These are phyloP conservation scores for Lactarius deliciosus DNA, from an alignment of 768 basidiomycete genomes.

Conservation along the genomic window DNA sequence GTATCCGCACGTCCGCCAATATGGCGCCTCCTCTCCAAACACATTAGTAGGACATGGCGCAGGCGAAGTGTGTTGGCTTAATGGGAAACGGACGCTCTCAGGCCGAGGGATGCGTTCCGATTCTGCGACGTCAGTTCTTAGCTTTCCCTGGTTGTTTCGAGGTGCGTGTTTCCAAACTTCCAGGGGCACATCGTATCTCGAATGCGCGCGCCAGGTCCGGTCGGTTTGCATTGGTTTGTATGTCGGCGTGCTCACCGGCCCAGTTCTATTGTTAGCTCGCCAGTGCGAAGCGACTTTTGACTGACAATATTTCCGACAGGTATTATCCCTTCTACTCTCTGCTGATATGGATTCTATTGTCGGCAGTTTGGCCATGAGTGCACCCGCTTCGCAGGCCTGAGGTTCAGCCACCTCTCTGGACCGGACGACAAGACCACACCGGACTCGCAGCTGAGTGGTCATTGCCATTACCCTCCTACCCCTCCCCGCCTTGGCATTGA, in stretches of 20 bases:
- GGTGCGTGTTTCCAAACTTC: background rate
- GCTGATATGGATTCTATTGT: background rate
- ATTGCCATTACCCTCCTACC: background rate
- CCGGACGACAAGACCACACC: background rate
- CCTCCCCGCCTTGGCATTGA: conserved; percentile 3
- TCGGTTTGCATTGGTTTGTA: background rate
- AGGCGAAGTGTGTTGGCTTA: background rate
- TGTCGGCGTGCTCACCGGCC: too few relatives aligned
- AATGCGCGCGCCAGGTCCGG: background rate
- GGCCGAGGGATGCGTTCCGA: conserved; percentile 9
- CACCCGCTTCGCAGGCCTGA: background rate
- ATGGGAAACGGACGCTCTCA: conserved; percentile 3
- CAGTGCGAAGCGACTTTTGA: background rate
- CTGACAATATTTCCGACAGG: background rate
- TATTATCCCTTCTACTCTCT: background rate
- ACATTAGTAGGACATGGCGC: too few relatives aligned
- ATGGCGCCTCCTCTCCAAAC: background rate
- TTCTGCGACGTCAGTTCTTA: background rate
- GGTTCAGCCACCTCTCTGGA: background rate
- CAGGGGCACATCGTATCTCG: background rate
- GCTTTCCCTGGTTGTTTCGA: background rate
- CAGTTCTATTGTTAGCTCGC: too few relatives aligned
- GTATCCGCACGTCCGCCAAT: background rate
- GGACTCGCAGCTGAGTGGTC: background rate
- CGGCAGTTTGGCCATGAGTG: background rate